A percentile compares a stretch with the other conserved stretches of the same genome.
phyloP scores from a whole-genome alignment of 108 stramenopile species.

The Chaetoceros tenuissimus region DNA sequence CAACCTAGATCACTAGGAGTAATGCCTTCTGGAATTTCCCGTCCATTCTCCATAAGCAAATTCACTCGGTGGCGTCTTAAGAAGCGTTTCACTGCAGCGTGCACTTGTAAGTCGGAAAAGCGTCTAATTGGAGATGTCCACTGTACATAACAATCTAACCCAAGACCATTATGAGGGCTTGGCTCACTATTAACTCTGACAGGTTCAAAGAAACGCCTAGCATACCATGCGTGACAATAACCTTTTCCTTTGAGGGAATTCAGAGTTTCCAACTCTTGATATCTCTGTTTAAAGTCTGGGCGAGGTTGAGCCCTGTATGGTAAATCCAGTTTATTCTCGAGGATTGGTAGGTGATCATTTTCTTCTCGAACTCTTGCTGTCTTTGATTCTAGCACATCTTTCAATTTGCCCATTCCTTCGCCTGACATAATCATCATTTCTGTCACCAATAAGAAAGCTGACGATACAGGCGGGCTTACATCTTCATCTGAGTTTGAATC shows the following conservation, averaged over 20 bases:
- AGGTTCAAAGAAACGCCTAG: slow-evolving; percentile 58
- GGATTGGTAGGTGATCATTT: slow-evolving; percentile 4
- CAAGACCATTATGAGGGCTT: slow-evolving; percentile 63
- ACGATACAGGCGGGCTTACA: slow-evolving; percentile 33
- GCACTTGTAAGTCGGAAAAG: slow-evolving; percentile 40
- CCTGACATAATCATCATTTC: slow-evolving; percentile 86
- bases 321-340: slow-evolving; percentile 30
- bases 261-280: not conserved
- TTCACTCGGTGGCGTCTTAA: slow-evolving; percentile 50
- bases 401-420: slow-evolving; percentile 72
- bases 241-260: slow-evolving; percentile 9
- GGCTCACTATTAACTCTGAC: slow-evolving; percentile 35
- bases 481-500: not conserved
- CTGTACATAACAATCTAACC: slow-evolving; percentile 68
- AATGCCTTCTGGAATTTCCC: slow-evolving; percentile 34
- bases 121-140: slow-evolving; percentile 79
- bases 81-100: slow-evolving; percentile 62
- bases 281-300: slow-evolving; percentile 17
- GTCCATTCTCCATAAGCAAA: slow-evolving; percentile 27
- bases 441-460: slow-evolving; percentile 51
- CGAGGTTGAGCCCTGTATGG: slow-evolving; percentile 57
- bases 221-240: slow-evolving; percentile 72
- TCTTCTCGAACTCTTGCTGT: slow-evolving; percentile 6
- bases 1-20: slow-evolving; percentile 40
- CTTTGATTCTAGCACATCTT: slow-evolving; percentile 17